These are phyloP conservation scores for Monosporascus sp. DNA, from an alignment of 2,329 filamentous ascomycete genomes.

Conservation along the genomic window DNA sequence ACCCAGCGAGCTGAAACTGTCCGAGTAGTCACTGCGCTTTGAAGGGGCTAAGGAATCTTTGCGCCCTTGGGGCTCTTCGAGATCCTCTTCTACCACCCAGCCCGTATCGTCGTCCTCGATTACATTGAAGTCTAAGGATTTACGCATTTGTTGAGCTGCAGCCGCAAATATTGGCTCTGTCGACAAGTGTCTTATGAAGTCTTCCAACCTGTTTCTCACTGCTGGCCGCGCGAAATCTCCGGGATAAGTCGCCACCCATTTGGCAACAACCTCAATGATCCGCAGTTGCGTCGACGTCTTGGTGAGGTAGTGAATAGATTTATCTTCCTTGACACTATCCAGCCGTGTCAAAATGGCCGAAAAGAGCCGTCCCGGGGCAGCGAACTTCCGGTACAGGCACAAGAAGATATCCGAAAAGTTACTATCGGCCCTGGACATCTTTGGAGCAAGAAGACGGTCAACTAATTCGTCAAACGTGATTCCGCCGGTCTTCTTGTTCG, in stretches of 20 bases:
- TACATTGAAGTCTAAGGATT: constrained; percentile 66
- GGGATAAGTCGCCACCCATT: constrained; percentile 86
- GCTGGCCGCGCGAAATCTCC: constrained; percentile 82
- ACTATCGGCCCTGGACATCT: constrained; percentile 78
- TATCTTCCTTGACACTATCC: constrained; percentile 63
- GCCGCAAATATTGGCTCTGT: constrained; percentile 76
- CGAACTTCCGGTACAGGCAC: constrained; percentile 90
- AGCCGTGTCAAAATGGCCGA: constrained; percentile 72
- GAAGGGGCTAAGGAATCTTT: constrained; percentile 15
- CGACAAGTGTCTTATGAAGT: constrained; percentile 71
- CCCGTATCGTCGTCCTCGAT: constrained; percentile 85
- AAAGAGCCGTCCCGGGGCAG: constrained; percentile 72
- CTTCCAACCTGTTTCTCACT: constrained; percentile 65
- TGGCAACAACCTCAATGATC: constrained; percentile 75
- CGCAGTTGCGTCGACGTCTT: constrained; percentile 78
- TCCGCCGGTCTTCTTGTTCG: constrained; percentile 48
- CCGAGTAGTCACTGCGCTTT: constrained; percentile 31
- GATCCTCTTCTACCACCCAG: constrained; percentile 82
- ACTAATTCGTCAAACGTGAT: constrained; percentile 67
- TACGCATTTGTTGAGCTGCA: constrained; percentile 77
- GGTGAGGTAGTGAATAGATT: constrained; percentile 62
- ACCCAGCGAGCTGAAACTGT: constrained; percentile 42
- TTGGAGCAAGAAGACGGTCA: constrained; percentile 76
- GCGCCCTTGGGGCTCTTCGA: constrained; percentile 18
- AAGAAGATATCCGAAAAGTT: constrained; percentile 89